Evolutionary conservation across 176 grass and related monocot species (phyloP).

Genomic region (Tillandsia fasciculata): DNA sequence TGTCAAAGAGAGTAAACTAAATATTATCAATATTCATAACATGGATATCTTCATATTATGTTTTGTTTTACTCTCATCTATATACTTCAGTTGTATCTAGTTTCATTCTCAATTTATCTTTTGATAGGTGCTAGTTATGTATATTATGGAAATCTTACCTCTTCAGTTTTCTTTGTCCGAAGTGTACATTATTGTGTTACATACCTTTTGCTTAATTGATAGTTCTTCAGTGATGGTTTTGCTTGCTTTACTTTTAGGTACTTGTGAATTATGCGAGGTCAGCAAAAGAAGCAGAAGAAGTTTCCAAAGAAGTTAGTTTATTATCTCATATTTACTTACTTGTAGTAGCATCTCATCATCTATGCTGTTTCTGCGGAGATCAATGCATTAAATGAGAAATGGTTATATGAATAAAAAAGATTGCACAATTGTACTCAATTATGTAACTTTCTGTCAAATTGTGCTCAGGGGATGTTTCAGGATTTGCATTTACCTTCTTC

Average conservation of each 20-base stretch:
- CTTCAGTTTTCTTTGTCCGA: no score
- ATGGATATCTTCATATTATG: no score
- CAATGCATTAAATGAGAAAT: neutral
- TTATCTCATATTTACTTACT: conserved; percentile 6
- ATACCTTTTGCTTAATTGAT: neutral
- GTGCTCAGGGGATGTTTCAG: neutral
- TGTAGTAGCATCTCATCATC: neutral
- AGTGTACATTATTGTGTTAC: no score
- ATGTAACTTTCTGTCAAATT: neutral
- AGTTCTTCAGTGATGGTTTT: conserved; percentile 1
- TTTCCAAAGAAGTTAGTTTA: conserved; percentile 73
- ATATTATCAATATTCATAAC: no score
- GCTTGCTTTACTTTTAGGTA: conserved; percentile 42
- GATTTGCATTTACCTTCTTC: neutral
- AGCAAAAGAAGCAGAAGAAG: conserved; percentile 90
- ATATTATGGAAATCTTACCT: no score
- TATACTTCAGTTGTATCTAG: no score
- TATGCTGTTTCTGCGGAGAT: neutral
- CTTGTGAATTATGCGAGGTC: conserved; percentile 97
- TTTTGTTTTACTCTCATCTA: no score
- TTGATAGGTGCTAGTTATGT: no score
- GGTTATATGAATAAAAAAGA: neutral
- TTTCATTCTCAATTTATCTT: no score
- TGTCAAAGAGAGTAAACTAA: no score
- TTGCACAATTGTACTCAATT: neutral